Conservation (phyloP, 2,329 filamentous ascomycete genomes). For the Colletotrichum sublineola region DNA sequence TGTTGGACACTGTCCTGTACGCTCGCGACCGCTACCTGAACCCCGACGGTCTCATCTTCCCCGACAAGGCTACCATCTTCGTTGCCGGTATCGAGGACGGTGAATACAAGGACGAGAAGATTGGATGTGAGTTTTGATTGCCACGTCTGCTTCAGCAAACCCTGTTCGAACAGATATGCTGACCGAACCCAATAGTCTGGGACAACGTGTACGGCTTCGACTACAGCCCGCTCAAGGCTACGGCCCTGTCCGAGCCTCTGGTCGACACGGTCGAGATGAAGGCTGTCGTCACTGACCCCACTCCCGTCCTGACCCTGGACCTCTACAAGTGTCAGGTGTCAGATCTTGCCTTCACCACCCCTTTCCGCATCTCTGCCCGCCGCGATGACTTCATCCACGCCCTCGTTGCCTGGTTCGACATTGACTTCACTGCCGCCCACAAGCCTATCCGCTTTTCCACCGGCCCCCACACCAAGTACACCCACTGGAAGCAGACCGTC, state of each 20-base stretch:
- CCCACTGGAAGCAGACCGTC: slow-evolving; percentile 99
- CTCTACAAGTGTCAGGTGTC: slow-evolving; percentile 88
- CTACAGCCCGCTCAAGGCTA: slow-evolving; percentile 93
- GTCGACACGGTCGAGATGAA: slow-evolving; percentile 99
- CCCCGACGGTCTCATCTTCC: slow-evolving; percentile 94
- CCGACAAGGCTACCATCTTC: slow-evolving; percentile 98
- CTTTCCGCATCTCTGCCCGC: slow-evolving; percentile 81
- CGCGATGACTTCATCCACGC: slow-evolving; percentile 97
- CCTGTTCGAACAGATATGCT: background rate
- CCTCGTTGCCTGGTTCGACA: slow-evolving; percentile 98
- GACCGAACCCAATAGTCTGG: slow-evolving; percentile 79
- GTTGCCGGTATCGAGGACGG: slow-evolving; percentile 98
- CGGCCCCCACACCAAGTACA: slow-evolving; percentile 98
- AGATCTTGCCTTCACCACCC: slow-evolving; percentile 86
- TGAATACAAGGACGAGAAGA: slow-evolving; percentile 99
- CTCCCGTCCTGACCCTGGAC: slow-evolving; percentile 87
- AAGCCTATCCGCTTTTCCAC: slow-evolving; percentile 98
- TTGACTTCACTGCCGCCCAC: slow-evolving; percentile 98
- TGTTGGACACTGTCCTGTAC: slow-evolving; percentile 98
- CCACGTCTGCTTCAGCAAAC: background rate
- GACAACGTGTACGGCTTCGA: slow-evolving; percentile 99
- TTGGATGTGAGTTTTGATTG: slow-evolving; percentile 82
- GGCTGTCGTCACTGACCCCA: slow-evolving; percentile 94
- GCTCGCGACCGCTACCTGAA: slow-evolving; percentile 92
- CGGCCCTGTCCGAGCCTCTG: slow-evolving; percentile 93